Percentiles rank a stretch among this genome's conserved stretches.
These are phyloP conservation scores for Parietaria judaica DNA, from an alignment of 306 rosid genomes.

Conservation along the genomic window DNA sequence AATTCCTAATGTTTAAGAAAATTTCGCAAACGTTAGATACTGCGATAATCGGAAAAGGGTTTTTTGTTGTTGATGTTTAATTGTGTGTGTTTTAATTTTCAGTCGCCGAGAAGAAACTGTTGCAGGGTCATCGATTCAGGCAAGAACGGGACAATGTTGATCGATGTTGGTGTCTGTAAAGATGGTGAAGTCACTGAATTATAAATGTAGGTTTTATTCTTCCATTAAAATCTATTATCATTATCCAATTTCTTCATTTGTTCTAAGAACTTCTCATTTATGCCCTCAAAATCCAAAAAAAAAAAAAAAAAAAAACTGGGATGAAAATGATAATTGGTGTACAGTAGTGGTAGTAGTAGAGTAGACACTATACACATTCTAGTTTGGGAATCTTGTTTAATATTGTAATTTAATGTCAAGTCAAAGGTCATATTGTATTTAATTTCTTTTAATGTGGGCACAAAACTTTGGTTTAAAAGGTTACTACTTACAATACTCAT, in stretches of 20 bases:
- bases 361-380: slow-evolving; percentile 11
- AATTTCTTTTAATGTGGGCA: neutral
- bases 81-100: slow-evolving; percentile 8
- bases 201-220: slow-evolving; percentile 13
- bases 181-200: slow-evolving; percentile 67
- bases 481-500: neutral
- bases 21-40: too few relatives aligned
- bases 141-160: slow-evolving; percentile 50
- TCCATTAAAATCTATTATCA: neutral
- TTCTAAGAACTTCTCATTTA: slow-evolving; percentile 19
- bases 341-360: slow-evolving; percentile 19
- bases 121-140: slow-evolving; percentile 60
- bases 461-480: too few relatives aligned
- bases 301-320: neutral
- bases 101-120: slow-evolving; percentile 94
- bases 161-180: slow-evolving; percentile 68
- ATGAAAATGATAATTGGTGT: neutral
- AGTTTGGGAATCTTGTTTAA: neutral
- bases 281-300: neutral
- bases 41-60: too few relatives aligned
- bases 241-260: slow-evolving; percentile 30
- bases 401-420: neutral
- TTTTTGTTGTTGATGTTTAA: slow-evolving; percentile 10
- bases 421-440: too few relatives aligned
- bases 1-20: too few relatives aligned